Conservation (phyloP, 2,329 filamentous ascomycete species). For the Phaeoacremonium minimum region DNA sequence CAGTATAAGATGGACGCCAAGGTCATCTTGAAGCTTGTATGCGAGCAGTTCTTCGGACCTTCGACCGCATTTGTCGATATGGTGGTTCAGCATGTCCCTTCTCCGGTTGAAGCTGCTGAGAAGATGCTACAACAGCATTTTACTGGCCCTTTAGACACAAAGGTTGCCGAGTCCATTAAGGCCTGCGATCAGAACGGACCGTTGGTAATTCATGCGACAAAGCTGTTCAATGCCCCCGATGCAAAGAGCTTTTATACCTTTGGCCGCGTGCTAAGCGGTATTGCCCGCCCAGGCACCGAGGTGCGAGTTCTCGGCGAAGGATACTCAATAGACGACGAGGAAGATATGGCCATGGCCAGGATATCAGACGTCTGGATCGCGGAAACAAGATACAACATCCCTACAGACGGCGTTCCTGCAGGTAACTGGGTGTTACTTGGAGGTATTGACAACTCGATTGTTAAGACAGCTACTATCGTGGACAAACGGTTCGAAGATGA, state of each 20-base stretch:
- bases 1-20: conserved; percentile 89
- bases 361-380: conserved; percentile 85
- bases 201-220: conserved; percentile 86
- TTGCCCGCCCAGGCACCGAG: conserved; percentile 73
- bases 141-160: conserved; percentile 81
- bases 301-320: conserved; percentile 92
- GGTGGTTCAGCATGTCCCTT: conserved; percentile 85
- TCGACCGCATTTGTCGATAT: conserved; percentile 93
- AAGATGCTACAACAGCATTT: conserved; percentile 82
- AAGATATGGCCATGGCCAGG: conserved; percentile 89
- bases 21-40: conserved; percentile 82
- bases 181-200: conserved; percentile 86
- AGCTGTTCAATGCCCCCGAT: conserved; percentile 85
- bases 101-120: conserved; percentile 73
- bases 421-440: conserved; percentile 91
- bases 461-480: conserved; percentile 92
- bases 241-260: conserved; percentile 90
- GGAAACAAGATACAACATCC: conserved; percentile 89
- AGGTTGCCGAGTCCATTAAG: conserved; percentile 74
- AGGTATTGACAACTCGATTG: conserved; percentile 95
- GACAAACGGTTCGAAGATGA: conserved; percentile 75
- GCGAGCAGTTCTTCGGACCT: conserved; percentile 91
- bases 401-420: conserved; percentile 86
- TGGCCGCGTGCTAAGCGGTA: conserved; percentile 89
- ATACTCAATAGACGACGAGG: conserved; percentile 94